Evolutionary conservation across 2,329 filamentous ascomycete species (phyloP).

Genomic region (Claviceps arundinis): DNA sequence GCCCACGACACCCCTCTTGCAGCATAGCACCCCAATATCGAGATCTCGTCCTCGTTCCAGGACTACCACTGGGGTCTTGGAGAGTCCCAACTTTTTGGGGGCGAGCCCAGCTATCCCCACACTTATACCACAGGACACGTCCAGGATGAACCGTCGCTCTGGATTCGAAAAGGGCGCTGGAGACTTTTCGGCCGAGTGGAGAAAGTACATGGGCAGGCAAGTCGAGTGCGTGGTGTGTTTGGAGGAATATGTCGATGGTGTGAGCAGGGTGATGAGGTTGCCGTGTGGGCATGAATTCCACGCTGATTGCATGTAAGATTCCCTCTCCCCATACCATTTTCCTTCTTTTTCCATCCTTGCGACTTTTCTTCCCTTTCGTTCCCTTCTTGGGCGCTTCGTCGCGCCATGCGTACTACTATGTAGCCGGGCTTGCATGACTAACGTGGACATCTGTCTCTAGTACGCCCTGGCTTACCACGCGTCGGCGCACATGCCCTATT

Average conservation of each 20-base stretch:
- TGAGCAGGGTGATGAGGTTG: slow-evolving; percentile 90
- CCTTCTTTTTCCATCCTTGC: too few relatives aligned
- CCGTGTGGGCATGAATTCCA: slow-evolving; percentile 98
- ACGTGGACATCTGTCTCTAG: slow-evolving; percentile 28
- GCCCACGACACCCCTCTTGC: slow-evolving; percentile 68
- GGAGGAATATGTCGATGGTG: slow-evolving; percentile 89
- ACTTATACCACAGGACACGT: slow-evolving; percentile 21
- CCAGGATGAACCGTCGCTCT: slow-evolving; percentile 17
- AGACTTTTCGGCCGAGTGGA: slow-evolving; percentile 40
- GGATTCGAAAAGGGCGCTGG: slow-evolving; percentile 36
- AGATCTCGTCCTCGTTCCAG: slow-evolving; percentile 49
- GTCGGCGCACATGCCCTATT: slow-evolving; percentile 92
- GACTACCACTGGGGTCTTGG: slow-evolving; percentile 48
- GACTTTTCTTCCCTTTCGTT: neutral
- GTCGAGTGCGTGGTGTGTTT: slow-evolving; percentile 93
- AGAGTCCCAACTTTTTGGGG: slow-evolving; percentile 32
- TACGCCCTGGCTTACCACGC: slow-evolving; percentile 91
- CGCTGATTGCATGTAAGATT: slow-evolving; percentile 89
- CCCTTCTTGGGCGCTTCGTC: neutral
- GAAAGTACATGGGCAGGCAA: slow-evolving; percentile 52
- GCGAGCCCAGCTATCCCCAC: slow-evolving; percentile 29
- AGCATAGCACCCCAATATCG: slow-evolving; percentile 31
- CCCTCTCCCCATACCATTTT: neutral
- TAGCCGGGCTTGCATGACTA: neutral
- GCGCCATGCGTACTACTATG: neutral